Evolutionary conservation across 2,329 filamentous ascomycete species (phyloP).

Genomic region (Xylaria sp.): DNA sequence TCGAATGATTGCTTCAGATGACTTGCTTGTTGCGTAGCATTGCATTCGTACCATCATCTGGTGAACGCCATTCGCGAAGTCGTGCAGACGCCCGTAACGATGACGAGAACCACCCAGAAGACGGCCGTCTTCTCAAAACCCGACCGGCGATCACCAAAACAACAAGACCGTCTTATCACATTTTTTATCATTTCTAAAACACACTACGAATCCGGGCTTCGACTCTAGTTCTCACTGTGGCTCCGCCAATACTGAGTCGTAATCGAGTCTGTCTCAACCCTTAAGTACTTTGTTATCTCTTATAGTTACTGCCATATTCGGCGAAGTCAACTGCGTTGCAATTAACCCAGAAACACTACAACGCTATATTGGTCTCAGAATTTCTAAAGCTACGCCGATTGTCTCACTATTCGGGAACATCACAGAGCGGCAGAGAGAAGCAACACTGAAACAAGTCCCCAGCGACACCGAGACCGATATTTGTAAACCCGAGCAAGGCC

Average conservation of each 20-base stretch:
- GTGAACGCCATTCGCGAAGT: slow-evolving; percentile 23
- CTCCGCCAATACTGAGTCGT: slow-evolving; percentile 7
- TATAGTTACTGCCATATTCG: background rate
- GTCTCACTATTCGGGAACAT: slow-evolving; percentile 10
- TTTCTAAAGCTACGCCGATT: background rate
- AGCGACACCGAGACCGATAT: slow-evolving; percentile 17
- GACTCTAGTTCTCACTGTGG: slow-evolving; percentile 5
- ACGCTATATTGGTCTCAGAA: background rate
- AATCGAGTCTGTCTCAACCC: slow-evolving; percentile 2
- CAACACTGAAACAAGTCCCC: slow-evolving; percentile 23
- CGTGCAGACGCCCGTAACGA: slow-evolving; percentile 15
- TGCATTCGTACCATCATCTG: slow-evolving; percentile 19
- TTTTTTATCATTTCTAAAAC: slow-evolving; percentile 1
- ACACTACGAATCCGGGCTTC: background rate
- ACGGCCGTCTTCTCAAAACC: slow-evolving; percentile 9
- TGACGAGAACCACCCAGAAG: slow-evolving; percentile 26
- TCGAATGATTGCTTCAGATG: slow-evolving; percentile 27
- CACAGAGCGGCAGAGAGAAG: slow-evolving; percentile 11
- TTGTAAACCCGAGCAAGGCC: slow-evolving; percentile 25
- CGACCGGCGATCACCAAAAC: background rate
- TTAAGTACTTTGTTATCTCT: background rate
- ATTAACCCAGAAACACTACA: slow-evolving; percentile 1
- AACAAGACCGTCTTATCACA: slow-evolving; percentile 1
- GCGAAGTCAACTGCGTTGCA: background rate
- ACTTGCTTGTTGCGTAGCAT: slow-evolving; percentile 22